A percentile compares a stretch with the other conserved stretches of the same genome.
These are phyloP conservation scores for Ascochyta koolunga DNA, from an alignment of 2,329 filamentous ascomycete species.

Conservation along the genomic window DNA sequence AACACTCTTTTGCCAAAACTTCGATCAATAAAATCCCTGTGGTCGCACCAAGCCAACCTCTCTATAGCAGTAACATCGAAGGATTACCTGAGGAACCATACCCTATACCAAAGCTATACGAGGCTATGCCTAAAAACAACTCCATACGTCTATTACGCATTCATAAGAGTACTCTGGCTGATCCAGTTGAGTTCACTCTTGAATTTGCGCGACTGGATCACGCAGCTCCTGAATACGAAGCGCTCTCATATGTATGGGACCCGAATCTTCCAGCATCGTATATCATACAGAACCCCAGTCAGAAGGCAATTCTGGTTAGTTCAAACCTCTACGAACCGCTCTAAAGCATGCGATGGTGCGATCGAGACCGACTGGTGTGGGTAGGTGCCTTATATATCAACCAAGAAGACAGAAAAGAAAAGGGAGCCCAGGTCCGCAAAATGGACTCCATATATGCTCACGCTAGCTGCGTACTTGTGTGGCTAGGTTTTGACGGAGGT, in stretches of 20 bases:
- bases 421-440: slow-evolving; percentile 16
- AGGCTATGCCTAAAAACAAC: slow-evolving; percentile 1
- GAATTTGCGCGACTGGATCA: slow-evolving; percentile 8
- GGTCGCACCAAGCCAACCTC: no score
- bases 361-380: slow-evolving; percentile 11
- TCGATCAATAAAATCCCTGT: background rate
- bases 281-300: background rate
- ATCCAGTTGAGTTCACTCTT: slow-evolving; percentile 12
- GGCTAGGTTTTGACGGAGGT: slow-evolving; percentile 12
- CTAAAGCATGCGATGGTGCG: slow-evolving; percentile 5
- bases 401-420: slow-evolving; percentile 17
- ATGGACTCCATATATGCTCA: slow-evolving; percentile 20
- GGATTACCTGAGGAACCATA: background rate
- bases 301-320: background rate
- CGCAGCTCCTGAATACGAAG: slow-evolving; percentile 13
- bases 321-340: slow-evolving; percentile 18
- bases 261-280: background rate
- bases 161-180: slow-evolving; percentile 2
- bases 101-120: background rate
- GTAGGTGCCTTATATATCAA: slow-evolving; percentile 27
- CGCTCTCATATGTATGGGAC: slow-evolving; percentile 27
- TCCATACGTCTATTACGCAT: slow-evolving; percentile 22
- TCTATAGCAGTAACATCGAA: background rate
- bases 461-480: slow-evolving; percentile 16
- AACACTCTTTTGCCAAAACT: background rate